phyloP scores from a whole-genome alignment of 2,329 filamentous ascomycete species.

The Emmonsia crescens region DNA sequence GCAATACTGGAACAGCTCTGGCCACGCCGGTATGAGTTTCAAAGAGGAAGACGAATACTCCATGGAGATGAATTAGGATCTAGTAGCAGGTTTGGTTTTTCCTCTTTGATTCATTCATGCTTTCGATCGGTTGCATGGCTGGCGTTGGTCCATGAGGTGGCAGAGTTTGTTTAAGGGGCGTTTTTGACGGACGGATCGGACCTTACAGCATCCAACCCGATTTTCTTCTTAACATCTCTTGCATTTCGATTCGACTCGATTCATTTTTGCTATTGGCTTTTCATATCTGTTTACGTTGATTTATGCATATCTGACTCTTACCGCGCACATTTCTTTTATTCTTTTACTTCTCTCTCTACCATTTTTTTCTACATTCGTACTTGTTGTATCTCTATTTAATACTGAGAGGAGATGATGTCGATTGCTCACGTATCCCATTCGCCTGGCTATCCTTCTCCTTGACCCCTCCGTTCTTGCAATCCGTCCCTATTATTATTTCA shows the following conservation, averaged over 20 bases:
- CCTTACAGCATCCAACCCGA: neutral
- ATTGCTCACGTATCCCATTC: neutral
- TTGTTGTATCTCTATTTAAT: neutral
- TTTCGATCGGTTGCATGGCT: constrained; percentile 2
- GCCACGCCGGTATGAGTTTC: constrained; percentile 56
- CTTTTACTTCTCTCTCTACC: neutral
- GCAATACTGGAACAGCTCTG: constrained; percentile 43
- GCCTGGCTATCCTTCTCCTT: neutral
- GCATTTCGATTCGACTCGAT: neutral
- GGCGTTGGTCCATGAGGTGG: constrained; percentile 5
- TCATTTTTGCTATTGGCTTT: neutral
- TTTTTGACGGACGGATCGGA: constrained; percentile 1
- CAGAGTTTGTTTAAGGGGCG: neutral
- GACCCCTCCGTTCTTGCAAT: neutral
- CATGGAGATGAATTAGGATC: constrained; percentile 52
- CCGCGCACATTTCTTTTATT: neutral
- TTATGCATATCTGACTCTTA: neutral
- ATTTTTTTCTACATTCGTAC: neutral
- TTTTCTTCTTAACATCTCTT: neutral
- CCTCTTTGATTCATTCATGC: neutral
- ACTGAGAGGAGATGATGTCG: neutral
- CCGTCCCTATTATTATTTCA: neutral
- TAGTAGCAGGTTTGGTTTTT: neutral
- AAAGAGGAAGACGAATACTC: constrained; percentile 92
- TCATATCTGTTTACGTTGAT: neutral